phyloP scores from a whole-genome alignment of 306 rosid species.

The Trifolium fragiferum region DNA sequence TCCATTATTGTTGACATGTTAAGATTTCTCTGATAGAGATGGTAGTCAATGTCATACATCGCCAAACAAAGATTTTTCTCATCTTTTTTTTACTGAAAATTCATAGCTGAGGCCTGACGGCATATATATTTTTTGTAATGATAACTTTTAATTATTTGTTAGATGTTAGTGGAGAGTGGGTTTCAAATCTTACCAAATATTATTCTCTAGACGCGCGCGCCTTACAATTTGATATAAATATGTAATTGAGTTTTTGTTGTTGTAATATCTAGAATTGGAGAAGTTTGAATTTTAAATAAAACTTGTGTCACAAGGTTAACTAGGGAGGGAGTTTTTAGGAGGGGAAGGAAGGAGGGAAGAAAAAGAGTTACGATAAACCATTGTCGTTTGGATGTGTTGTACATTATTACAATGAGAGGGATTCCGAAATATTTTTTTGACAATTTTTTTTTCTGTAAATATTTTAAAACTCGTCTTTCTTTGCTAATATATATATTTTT shows the following conservation, averaged over 20 bases:
- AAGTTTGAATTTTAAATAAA: no score
- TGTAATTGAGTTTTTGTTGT: neutral
- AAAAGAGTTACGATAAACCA: no score
- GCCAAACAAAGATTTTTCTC: conserved; percentile 18
- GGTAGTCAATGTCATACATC: neutral
- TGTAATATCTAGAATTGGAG: no score
- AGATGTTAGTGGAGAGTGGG: neutral
- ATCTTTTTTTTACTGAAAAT: neutral
- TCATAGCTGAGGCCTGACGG: neutral
- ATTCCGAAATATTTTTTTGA: no score
- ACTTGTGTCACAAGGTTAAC: no score
- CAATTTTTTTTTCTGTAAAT: no score
- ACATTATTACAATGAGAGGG: no score
- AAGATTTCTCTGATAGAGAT: conserved; percentile 24
- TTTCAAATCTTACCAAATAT: neutral
- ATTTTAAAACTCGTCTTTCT: no score
- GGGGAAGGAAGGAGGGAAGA: no score
- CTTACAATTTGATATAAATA: conserved; percentile 7
- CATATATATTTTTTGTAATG: neutral
- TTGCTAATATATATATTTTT: no score
- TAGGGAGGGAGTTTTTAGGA: no score
- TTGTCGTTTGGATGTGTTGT: no score
- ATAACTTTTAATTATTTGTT: neutral
- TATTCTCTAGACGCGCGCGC: neutral
- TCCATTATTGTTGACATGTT: conserved; percentile 24